Evolutionary conservation across 148 eudicot species (phyloP), one percentile per base, ranked within the genome.

Genomic region (Camellia sinensis): DNA sequence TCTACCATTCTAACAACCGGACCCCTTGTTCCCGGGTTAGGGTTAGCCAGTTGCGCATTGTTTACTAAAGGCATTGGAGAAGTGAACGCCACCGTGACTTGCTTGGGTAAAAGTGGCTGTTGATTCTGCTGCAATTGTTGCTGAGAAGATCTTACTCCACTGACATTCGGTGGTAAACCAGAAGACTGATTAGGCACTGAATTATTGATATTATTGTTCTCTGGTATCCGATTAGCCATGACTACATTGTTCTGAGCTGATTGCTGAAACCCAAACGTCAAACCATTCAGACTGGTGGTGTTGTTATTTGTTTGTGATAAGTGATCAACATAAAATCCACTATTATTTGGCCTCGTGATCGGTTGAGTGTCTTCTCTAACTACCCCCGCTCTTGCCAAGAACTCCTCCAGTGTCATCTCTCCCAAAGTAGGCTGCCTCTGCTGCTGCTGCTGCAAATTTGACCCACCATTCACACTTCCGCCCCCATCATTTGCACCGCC

Each of bases 391-490:
- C 82, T 87, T 29, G 53, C 41, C 80, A 89, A 54, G 71, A 87
- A 89, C 75, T 89, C 90, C 83, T 89, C 90, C 22, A 89, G 64
- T 54, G 92, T 89, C 61, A 86, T 81, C 86, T 87, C 90, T 7
- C 88, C 85, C 57, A 89, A 81, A 61, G 92, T 85, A 43, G 83
- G 82, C 63, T 89, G 79, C 78, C 84, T 87, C 69, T 76, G 87
- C 44, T 66, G 87, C 63, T 29, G 37, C 37, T 29, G 37, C 37
- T 29, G 37, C 37, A 85, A 73, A 68, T 76, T 70, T n/a, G 82
- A 68, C 44, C 69, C 83, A 22, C 72, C 84, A 29, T 29, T 29
- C 37, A 29, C 37, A 63, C 19, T 37, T 7, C 57, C 65, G 18
- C 48, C 54, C 60, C 72, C 88, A 76, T 80, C 84, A 54, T 78